These are phyloP conservation scores for Aspergillus sergii DNA, from an alignment of 2,329 filamentous ascomycete genomes.

Conservation along the genomic window DNA sequence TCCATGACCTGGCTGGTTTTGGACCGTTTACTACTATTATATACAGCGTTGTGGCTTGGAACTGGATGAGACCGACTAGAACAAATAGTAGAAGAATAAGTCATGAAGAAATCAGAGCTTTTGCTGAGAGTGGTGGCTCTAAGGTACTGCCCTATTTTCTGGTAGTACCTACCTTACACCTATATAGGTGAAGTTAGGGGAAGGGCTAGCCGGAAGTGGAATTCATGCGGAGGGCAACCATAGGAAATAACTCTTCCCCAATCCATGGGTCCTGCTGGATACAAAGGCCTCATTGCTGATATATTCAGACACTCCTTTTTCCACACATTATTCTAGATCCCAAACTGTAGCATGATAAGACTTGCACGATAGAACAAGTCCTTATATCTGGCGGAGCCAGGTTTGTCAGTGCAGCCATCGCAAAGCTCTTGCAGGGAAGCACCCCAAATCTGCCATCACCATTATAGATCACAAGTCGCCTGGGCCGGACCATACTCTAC, in stretches of 20 bases:
- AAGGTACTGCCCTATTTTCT: no score
- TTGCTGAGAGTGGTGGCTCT: background rate
- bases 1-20: background rate
- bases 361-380: constrained; percentile 17
- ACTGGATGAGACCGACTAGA: background rate
- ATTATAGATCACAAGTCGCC: constrained; percentile 40
- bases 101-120: background rate
- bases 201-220: background rate
- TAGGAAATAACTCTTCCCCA: no score
- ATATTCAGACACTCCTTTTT: background rate
- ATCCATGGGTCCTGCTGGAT: background rate
- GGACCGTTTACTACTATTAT: background rate
- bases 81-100: background rate
- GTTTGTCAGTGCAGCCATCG: constrained; percentile 44
- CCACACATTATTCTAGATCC: background rate
- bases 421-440: constrained; percentile 39
- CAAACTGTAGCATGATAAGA: background rate
- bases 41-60: background rate
- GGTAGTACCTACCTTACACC: no score
- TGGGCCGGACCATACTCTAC: constrained; percentile 30
- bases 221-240: background rate
- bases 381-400: constrained; percentile 43
- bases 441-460: constrained; percentile 39
- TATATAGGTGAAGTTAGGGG: background rate
- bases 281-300: background rate